These are phyloP conservation scores for Pistacia atlantica DNA, from an alignment of 345 rosid species.

Conservation along the genomic window DNA sequence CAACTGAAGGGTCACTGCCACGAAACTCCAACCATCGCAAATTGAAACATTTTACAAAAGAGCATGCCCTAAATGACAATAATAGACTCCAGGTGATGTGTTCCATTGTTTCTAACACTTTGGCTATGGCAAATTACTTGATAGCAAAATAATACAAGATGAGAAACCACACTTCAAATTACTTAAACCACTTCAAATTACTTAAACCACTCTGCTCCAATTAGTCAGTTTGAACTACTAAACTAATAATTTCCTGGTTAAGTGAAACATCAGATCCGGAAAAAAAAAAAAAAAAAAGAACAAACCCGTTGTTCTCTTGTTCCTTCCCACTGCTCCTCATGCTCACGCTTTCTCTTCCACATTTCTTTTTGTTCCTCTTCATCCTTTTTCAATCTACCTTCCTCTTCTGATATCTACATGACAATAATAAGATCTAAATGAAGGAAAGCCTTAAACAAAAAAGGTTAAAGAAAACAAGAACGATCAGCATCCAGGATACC, in stretches of 20 bases:
- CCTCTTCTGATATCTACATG: constrained; percentile 93
- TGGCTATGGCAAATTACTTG: no score
- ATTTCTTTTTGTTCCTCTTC: constrained; percentile 95
- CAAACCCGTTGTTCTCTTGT: constrained; percentile 90
- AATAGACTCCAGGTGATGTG: no score
- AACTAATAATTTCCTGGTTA: background rate
- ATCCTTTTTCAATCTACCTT: constrained; percentile 96
- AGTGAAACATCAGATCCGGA: background rate
- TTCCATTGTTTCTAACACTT: no score
- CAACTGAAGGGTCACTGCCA: no score
- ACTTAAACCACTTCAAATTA: no score
- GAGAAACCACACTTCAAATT: no score
- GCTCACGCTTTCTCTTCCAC: constrained; percentile 98
- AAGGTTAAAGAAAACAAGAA: constrained; percentile 3
- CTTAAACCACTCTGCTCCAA: background rate
- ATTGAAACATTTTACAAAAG: no score
- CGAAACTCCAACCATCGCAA: no score
- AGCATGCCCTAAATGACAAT: no score
- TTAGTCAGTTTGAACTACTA: background rate
- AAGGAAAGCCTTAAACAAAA: constrained; percentile 1
- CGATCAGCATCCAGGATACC: constrained; percentile 48
- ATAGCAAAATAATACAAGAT: no score
- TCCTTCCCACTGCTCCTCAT: constrained; percentile 99
- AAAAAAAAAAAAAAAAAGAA: constrained; percentile 14
- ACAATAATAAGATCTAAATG: background rate